Evolutionary conservation across 2,329 filamentous ascomycete species (phyloP).

Genomic region (Ascochyta clinopodiicola): DNA sequence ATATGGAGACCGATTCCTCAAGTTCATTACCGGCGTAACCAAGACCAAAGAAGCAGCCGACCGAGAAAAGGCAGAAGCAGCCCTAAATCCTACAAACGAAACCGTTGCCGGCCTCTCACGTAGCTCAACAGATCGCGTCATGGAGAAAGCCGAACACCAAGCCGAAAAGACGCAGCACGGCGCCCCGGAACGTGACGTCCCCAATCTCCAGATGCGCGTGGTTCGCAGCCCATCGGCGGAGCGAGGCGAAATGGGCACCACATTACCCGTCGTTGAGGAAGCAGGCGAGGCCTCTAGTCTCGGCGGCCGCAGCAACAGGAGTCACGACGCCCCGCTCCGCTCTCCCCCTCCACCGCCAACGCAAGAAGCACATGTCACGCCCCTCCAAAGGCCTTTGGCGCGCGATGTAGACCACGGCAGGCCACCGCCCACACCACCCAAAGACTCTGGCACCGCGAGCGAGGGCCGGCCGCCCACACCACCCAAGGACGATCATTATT

Average conservation of each 20-base stretch:
- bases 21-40: conserved; percentile 89
- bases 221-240: conserved; percentile 65
- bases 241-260: conserved; percentile 62
- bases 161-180: conserved; percentile 64
- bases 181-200: conserved; percentile 62
- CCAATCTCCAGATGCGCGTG: conserved; percentile 66
- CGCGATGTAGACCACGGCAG: conserved; percentile 39
- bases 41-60: conserved; percentile 86
- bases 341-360: conserved; percentile 27
- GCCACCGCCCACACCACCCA: conserved; percentile 51
- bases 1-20: conserved; percentile 92
- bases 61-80: conserved; percentile 55
- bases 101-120: conserved; percentile 49
- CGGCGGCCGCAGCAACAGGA: conserved; percentile 62
- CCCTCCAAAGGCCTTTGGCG: conserved; percentile 25
- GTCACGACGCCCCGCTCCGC: conserved; percentile 20
- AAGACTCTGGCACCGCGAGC: conserved; percentile 42
- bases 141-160: conserved; percentile 67
- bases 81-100: conserved; percentile 44
- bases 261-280: conserved; percentile 87
- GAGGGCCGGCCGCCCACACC: conserved; percentile 43
- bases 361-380: conserved; percentile 24
- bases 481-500: conserved; percentile 34
- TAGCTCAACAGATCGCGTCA: conserved; percentile 58
- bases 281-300: conserved; percentile 77